Conservation (phyloP, 2,329 filamentous ascomycete genomes). For the Alternaria panax region DNA sequence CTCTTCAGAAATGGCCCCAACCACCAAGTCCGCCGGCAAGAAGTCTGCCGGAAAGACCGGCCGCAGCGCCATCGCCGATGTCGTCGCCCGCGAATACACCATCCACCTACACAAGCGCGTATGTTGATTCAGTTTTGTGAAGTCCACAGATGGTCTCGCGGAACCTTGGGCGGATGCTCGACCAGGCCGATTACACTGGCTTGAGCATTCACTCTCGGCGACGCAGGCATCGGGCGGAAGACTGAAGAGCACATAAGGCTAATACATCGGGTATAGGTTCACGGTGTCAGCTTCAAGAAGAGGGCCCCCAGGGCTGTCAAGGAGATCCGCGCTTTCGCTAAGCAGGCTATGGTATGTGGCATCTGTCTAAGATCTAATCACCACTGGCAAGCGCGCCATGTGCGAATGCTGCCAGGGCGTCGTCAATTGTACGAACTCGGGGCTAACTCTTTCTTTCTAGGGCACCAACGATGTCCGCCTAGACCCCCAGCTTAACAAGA, state of each 20-base stretch:
- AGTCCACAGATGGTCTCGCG: constrained; percentile 68
- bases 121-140: constrained; percentile 77
- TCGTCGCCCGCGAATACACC: constrained; percentile 99
- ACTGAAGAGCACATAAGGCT: constrained; percentile 59
- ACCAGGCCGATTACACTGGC: constrained; percentile 31
- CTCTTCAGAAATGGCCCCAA: constrained; percentile 51
- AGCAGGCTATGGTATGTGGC: constrained; percentile 88
- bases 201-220: constrained; percentile 13
- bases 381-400: neutral
- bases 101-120: constrained; percentile 99
- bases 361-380: neutral
- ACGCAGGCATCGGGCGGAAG: constrained; percentile 68
- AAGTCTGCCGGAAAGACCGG: constrained; percentile 70
- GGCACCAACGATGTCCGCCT: constrained; percentile 96
- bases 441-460: constrained; percentile 58
- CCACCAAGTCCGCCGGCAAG: constrained; percentile 56
- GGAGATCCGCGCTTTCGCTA: constrained; percentile 97
- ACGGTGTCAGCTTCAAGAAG: constrained; percentile 99
- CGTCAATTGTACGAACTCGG: neutral
- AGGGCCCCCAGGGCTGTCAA: constrained; percentile 97
- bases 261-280: constrained; percentile 73
- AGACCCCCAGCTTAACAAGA: constrained; percentile 99
- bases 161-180: constrained; percentile 24
- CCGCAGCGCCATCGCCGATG: constrained; percentile 97
- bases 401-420: neutral